These are phyloP conservation scores for Eremomyces bilateralis DNA, from an alignment of 495 filamentous ascomycete species.

Conservation along the genomic window DNA sequence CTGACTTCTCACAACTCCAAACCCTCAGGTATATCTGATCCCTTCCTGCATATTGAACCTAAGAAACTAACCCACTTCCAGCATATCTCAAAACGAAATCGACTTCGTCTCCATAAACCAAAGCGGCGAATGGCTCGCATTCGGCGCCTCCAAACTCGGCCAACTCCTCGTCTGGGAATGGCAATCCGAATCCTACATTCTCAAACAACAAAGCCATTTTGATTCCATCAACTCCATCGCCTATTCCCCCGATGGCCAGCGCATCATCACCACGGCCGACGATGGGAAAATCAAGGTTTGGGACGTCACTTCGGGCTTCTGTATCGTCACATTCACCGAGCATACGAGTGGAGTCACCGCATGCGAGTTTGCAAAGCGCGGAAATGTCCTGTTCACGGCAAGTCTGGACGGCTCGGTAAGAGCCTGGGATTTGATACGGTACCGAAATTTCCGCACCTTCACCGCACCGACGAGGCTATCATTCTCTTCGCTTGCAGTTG, in stretches of 20 bases:
- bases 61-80: constrained; percentile 23
- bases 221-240: constrained; percentile 87
- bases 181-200: constrained; percentile 98
- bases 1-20: constrained; percentile 92
- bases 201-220: constrained; percentile 94
- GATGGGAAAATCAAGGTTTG: constrained; percentile 97
- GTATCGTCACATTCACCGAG: constrained; percentile 93
- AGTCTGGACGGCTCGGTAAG: constrained; percentile 82
- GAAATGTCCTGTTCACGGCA: constrained; percentile 84
- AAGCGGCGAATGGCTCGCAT: constrained; percentile 89
- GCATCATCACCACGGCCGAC: constrained; percentile 79
- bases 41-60: background rate
- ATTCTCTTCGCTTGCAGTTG: constrained; percentile 86
- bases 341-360: constrained; percentile 91
- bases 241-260: constrained; percentile 84
- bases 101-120: constrained; percentile 84
- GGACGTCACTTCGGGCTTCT: constrained; percentile 92
- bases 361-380: constrained; percentile 81
- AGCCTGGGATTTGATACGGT: constrained; percentile 92
- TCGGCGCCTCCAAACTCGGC: constrained; percentile 87
- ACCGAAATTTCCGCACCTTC: constrained; percentile 92
- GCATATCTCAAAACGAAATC: constrained; percentile 90
- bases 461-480: constrained; percentile 78
- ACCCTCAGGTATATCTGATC: constrained; percentile 39
- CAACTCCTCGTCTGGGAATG: constrained; percentile 97